Conservation (phyloP, 306 rosid species). For the Begonia peltatifolia region DNA sequence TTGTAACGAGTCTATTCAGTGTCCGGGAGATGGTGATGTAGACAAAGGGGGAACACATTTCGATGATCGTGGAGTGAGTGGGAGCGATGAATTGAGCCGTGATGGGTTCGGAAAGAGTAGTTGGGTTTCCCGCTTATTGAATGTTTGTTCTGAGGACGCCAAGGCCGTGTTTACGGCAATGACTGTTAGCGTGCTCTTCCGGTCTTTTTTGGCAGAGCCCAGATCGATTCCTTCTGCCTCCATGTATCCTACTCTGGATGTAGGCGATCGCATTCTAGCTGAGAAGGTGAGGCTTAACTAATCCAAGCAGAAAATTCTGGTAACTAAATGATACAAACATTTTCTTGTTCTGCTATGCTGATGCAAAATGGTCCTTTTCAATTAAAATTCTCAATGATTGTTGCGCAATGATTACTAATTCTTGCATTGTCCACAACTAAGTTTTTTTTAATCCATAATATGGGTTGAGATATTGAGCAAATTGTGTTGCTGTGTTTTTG, state of each 20-base stretch:
- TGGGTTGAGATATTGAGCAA: neutral
- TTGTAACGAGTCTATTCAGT: conserved; percentile 39
- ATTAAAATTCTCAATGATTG: too few relatives aligned
- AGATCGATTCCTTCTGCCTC: conserved; percentile 87
- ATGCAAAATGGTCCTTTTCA: too few relatives aligned
- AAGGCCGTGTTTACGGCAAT: conserved; percentile 70
- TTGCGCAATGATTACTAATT: too few relatives aligned
- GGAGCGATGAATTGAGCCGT: conserved; percentile 3
- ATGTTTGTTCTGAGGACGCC: conserved; percentile 53
- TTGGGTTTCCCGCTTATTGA: conserved; percentile 54
- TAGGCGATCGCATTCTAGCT: conserved; percentile 82
- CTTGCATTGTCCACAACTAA: too few relatives aligned
- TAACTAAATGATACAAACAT: neutral
- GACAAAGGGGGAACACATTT: conserved; percentile 48
- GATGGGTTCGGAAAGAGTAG: conserved; percentile 28
- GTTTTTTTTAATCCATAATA: too few relatives aligned
- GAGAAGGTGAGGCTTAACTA: conserved; percentile 56
- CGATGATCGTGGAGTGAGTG: conserved; percentile 2
- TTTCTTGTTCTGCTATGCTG: neutral
- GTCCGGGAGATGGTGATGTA: conserved; percentile 22
- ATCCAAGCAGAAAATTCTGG: neutral
- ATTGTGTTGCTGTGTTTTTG: neutral
- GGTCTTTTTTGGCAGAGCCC: conserved; percentile 81
- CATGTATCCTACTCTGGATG: conserved; percentile 81
- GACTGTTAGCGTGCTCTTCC: conserved; percentile 57